Conservation (phyloP, 768 basidiomycete species). For the Amanita thiersii region DNA sequence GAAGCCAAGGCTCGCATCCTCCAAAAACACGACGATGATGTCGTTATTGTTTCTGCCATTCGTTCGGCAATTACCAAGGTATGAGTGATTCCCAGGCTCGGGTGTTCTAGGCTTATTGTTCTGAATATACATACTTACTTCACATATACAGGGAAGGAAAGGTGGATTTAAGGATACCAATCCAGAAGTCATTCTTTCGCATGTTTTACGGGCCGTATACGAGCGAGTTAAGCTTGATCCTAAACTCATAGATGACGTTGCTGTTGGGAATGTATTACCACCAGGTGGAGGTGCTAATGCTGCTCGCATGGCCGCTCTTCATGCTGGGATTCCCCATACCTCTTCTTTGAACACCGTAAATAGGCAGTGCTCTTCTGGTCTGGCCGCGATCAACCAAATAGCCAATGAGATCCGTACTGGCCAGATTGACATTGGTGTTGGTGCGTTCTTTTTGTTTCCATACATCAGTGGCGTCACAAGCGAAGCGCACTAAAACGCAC, state of each 20-base stretch:
- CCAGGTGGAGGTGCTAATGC: conserved; percentile 74
- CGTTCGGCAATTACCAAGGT: conserved; percentile 93
- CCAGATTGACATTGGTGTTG: conserved; percentile 87
- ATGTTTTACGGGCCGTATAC: conserved; percentile 70
- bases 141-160: conserved; percentile 52
- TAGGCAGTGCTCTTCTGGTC: conserved; percentile 84
- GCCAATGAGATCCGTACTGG: conserved; percentile 72
- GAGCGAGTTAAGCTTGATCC: conserved; percentile 66
- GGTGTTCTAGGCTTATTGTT: too few species aligned
- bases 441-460: conserved; percentile 29
- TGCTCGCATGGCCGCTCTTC: conserved; percentile 82
- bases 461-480: conserved; percentile 1
- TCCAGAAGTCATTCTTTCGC: conserved; percentile 74
- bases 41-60: conserved; percentile 84
- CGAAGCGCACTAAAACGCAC: neutral
- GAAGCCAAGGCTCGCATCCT: conserved; percentile 53
- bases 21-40: conserved; percentile 72
- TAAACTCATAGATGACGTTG: conserved; percentile 73
- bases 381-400: conserved; percentile 76
- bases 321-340: conserved; percentile 77
- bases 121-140: conserved; percentile 2
- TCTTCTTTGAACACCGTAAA: conserved; percentile 77
- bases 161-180: conserved; percentile 90
- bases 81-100: conserved; percentile 14
- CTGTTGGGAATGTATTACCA: conserved; percentile 85